Evolutionary conservation across 2,329 filamentous ascomycete genomes (phyloP), one percentile per base, ranked within the genome.

Genomic region (Zalaria obscura): DNA sequence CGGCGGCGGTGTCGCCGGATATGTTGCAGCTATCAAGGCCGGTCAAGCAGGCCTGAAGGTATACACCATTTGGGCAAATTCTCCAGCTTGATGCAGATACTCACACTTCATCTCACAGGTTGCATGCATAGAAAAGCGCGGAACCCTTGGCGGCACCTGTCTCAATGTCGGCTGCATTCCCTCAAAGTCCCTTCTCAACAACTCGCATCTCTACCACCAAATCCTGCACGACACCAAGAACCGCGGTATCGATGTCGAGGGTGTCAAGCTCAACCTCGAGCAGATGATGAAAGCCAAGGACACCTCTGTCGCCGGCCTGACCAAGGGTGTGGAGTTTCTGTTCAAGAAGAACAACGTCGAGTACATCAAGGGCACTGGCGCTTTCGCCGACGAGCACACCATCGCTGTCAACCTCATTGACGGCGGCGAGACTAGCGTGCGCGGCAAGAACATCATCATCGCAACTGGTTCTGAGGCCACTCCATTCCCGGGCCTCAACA

Each of bases 231-330:
- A 98, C 72, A 89, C 87, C 52, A 94, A 95, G 71, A 78, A 83
- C 67, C 86, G 91, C 63, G 91, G 91, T 62, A 98, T 98, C 63
- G 89, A 96, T 60, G 91, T 98, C 54, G 81, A 83, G 60, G 86
- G 94, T 68, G 89, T 98, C 59, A 93, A 93, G 67, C 80, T 98
- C 60, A 95, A 98, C 73, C 75, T 98, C 36, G 67, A 72, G 56
- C 80, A 91, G 64, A 87, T 98, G 78, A 95, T 98, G 88, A 93
- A 95, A 72, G 88, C 91, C 45, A 98, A 98, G 72, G 89, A 98
- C 40, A 82, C 78, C 31, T 93, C 91, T 40, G 91, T 98, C 48
- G 66, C 70, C 34, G 78, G 87, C 39, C 70, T 98, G 52, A 98
- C 91, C 51, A 96, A 96, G 73, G 91, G 91, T 63, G 83, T 98